Base-by-base conservation (phyloP, 805 yeast species). In the Metschnikowia matae region DNA sequence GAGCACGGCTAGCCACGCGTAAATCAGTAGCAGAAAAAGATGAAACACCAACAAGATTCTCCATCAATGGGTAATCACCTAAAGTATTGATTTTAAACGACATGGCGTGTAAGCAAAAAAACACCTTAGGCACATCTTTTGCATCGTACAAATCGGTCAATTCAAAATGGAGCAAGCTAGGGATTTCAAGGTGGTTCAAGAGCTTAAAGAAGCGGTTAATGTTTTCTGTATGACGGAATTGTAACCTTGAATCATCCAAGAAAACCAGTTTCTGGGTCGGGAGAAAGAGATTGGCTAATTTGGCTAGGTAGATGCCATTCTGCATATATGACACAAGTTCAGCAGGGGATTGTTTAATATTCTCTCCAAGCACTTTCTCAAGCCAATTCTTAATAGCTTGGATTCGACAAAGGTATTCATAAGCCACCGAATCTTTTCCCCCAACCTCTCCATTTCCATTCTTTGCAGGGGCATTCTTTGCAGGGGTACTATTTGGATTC, bases 151-250 rank as follows among this genome's bases (percentile, higher is more conserved):
- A 74, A 67, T 94, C 99, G 3, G 96, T 90, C 51, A 91, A 78
- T 64, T 92, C 99, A 64, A 94, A 94, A 44, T 87, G 79, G 65
- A 91, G 94, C 48, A 90, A 76, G 50, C 88, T 91, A 0, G 98
- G 99, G 56, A 94, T 82, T 26, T 81, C 83, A 53, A 89, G 76
- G 51, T 73, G 79, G 49, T 81, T 84, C 31, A 89, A 72, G 49
- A 92, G 79, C 18, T 78, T 73, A 64, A 92, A 85, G 65, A 92
- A 91, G 20, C 83, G 75, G 59, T 89, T 89, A 62, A 94, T 92
- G 64, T 94, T 94, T 63, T 94, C 97, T 0, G 96, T 89, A 65
- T 89, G 96, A 54, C 87, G 83, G 73, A 89, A 94, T 64, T 89
- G 91, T 37, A 91, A 74, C 62, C 71, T 62, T 49, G 62, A 57